phyloP scores from a whole-genome alignment of 441 rosid genomes.

The Croton laevigatus region DNA sequence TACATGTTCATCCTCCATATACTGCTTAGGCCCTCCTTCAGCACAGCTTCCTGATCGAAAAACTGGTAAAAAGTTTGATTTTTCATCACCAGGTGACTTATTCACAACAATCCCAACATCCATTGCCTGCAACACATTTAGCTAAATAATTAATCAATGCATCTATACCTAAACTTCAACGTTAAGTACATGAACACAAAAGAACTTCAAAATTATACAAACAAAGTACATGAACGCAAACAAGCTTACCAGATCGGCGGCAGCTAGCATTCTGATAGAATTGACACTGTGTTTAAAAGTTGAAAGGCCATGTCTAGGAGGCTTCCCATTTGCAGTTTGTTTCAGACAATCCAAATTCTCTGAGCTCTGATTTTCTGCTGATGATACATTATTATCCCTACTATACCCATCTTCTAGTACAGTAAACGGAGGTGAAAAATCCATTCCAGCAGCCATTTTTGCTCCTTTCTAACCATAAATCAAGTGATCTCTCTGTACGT shows the following conservation, averaged over 20 bases:
- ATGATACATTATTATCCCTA: constrained; percentile 37
- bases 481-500: constrained; percentile 18
- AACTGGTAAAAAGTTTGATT: constrained; percentile 50
- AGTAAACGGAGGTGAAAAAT: constrained; percentile 50
- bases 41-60: constrained; percentile 92
- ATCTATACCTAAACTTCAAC: not conserved
- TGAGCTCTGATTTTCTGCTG: constrained; percentile 37
- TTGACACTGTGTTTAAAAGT: constrained; percentile 41
- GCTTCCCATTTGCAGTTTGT: constrained; percentile 63
- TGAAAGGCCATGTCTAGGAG: constrained; percentile 65
- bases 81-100: constrained; percentile 57
- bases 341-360: constrained; percentile 50
- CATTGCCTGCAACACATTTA: constrained; percentile 47
- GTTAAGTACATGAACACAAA: not conserved
- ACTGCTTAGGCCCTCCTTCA: constrained; percentile 81
- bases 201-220: not conserved
- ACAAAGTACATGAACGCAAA: not conserved
- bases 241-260: constrained; percentile 52
- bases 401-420: constrained; percentile 51
- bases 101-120: constrained; percentile 53
- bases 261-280: constrained; percentile 44
- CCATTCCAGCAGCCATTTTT: constrained; percentile 58
- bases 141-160: constrained; percentile 15
- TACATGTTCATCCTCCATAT: constrained; percentile 92
- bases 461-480: constrained; percentile 45